Base-by-base conservation (phyloP, 2,329 filamentous ascomycete species). In the Cadophora malorum region DNA sequence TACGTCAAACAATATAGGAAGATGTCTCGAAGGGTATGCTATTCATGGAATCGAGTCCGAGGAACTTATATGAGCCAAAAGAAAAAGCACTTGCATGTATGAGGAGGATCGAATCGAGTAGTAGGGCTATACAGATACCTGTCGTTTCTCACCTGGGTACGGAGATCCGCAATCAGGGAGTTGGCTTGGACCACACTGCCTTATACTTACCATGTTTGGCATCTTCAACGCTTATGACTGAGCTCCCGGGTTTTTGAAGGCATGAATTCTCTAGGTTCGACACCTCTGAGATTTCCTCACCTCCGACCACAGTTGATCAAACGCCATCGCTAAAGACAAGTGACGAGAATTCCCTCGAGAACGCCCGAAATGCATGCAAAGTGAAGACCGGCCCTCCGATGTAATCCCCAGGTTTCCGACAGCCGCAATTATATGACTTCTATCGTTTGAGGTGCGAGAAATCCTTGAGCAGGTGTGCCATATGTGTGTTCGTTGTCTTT, bases 401-500 rank as follows among this genome's bases (percentile, higher is more conserved):
- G 1, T 49, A 62, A 33, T 16, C 14, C 25, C 28, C 59, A 33
- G 28, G 41, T 28, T 25, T 19, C 21, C 12, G 14, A 6, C 47
- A 19, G 35, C 31, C 45, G 14, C 49, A 16, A 9, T 41, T 49
- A 19, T 31, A 56, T 28, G n/a, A 31, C 41, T n/a, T 9, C 19
- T 56, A 74, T 31, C 76, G 73, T 65, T 76, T 78, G 55, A 74
- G 33, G 49, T 77, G 72, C 23, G 71, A 72, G 66, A 71, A 78
- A 67, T 76, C 76, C 61, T 72, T 74, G 55, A 77, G 72, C 33
- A 77, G 73, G 70, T 78, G 77, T 52, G 69, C 59, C 78, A 79
- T 79, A 65, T 79, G 78, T 28, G 72, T 72, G 61, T 79, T 79
- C 21, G 77, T 79, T 28, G 75, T 76, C 63, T 77, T 76, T 45